phyloP scores from a whole-genome alignment of 169 alveolate species.

The Amoebophrya sp. region DNA sequence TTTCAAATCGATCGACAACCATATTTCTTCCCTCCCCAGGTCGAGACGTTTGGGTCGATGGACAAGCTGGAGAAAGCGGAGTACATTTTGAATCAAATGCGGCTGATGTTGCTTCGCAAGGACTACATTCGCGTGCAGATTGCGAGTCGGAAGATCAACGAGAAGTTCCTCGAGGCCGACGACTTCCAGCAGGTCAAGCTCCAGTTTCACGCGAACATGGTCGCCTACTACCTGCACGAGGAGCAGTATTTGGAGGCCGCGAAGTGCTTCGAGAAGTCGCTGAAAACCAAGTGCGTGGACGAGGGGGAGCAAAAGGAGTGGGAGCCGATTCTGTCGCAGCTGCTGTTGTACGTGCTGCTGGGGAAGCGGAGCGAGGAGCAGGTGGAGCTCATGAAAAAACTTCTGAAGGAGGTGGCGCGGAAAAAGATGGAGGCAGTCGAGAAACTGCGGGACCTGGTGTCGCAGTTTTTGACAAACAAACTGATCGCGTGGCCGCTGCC shows the following conservation, averaged over 20 bases:
- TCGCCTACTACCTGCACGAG: conserved; percentile 22
- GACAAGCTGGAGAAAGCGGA: conserved; percentile 44
- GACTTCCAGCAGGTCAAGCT: conserved; percentile 29
- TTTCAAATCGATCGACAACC: not conserved
- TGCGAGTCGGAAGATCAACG: conserved; percentile 28
- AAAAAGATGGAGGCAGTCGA: not conserved
- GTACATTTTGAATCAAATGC: conserved; percentile 48
- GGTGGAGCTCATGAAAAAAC: not conserved
- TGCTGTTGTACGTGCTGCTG: not conserved
- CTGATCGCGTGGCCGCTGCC: conserved; percentile 31
- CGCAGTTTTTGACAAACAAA: conserved; percentile 16
- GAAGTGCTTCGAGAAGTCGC: conserved; percentile 17
- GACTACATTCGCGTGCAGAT: conserved; percentile 36
- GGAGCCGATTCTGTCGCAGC: not conserved
- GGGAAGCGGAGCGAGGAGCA: not conserved
- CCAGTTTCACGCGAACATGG: conserved; percentile 19
- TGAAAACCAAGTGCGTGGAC: conserved; percentile 9
- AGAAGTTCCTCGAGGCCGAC: conserved; percentile 29
- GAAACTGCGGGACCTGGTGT: conserved; percentile 18
- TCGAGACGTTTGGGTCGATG: conserved; percentile 42
- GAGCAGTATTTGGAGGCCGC: conserved; percentile 16
- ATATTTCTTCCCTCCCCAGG: not conserved
- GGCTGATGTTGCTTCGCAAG: conserved; percentile 25
- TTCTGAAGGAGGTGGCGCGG: not conserved
- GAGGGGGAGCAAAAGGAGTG: conserved; percentile 2